Conservation (phyloP, 2,329 filamentous ascomycete species). For the Neopestalotiopsis sp. region DNA sequence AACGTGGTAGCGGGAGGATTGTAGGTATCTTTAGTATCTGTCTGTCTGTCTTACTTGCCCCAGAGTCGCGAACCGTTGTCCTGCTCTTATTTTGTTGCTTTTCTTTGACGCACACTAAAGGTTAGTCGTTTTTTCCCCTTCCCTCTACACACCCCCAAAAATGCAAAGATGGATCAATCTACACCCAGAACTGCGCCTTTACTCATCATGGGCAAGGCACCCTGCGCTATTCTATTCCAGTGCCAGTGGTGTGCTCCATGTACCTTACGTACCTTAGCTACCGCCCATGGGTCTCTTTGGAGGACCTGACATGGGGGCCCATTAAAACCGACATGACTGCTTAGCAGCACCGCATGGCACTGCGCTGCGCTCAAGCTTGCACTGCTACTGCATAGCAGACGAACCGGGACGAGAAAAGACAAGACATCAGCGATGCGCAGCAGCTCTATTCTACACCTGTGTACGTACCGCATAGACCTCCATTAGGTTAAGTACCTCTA, state of each 20-base stretch:
- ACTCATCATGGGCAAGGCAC: slow-evolving; percentile 19
- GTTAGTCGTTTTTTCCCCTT: not conserved
- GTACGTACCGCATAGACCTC: not conserved
- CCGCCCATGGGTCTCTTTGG: not conserved
- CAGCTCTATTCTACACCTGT: not conserved
- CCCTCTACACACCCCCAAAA: not conserved
- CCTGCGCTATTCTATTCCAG: slow-evolving; percentile 18
- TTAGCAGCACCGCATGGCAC: slow-evolving; percentile 1
- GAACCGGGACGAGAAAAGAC: not conserved
- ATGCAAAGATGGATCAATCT: not conserved
- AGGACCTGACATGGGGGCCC: not conserved
- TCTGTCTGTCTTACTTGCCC: not conserved
- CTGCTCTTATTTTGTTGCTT: not conserved
- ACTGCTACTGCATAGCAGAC: slow-evolving; percentile 14
- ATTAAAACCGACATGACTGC: not conserved
- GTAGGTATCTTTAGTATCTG: not conserved
- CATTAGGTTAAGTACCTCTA: not conserved
- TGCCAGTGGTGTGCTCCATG: not conserved
- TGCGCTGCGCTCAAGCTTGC: not conserved
- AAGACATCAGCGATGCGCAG: not conserved
- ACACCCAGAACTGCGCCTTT: slow-evolving; percentile 13
- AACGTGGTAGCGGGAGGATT: not conserved
- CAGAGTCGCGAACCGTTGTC: not conserved
- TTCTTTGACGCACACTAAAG: slow-evolving; percentile 6
- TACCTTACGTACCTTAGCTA: not conserved